These are phyloP conservation scores for Aspergillus japonicus DNA, from an alignment of 2,329 filamentous ascomycete species.

Conservation along the genomic window DNA sequence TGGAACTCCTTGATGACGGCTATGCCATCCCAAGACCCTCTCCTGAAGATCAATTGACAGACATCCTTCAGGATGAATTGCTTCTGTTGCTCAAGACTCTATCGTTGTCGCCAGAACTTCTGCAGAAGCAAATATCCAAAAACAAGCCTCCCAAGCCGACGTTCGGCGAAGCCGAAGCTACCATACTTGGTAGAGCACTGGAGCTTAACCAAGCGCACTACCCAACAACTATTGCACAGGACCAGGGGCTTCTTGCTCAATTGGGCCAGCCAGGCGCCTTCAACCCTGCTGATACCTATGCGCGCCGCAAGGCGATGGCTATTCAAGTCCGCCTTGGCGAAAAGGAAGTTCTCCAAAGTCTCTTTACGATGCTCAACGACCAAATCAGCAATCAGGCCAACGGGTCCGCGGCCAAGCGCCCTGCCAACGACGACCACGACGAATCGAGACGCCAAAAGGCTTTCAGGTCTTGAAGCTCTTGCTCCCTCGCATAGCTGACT, in stretches of 20 bases:
- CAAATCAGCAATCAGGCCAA: slow-evolving; percentile 15
- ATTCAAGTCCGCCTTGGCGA: slow-evolving; percentile 68
- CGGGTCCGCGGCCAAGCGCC: slow-evolving; percentile 31
- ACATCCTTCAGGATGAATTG: slow-evolving; percentile 41
- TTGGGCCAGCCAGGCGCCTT: slow-evolving; percentile 32
- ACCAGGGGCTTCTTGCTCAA: slow-evolving; percentile 43
- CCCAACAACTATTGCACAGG: slow-evolving; percentile 53
- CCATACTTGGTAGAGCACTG: slow-evolving; percentile 36
- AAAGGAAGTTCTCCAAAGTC: slow-evolving; percentile 63
- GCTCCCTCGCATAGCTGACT: not conserved
- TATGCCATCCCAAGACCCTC: slow-evolving; percentile 59
- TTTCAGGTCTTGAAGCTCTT: slow-evolving; percentile 21
- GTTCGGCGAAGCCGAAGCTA: slow-evolving; percentile 28
- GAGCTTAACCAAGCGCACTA: slow-evolving; percentile 49
- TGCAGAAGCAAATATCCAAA: slow-evolving; percentile 34
- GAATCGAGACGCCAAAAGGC: slow-evolving; percentile 31
- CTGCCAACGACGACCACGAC: slow-evolving; percentile 24
- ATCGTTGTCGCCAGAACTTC: slow-evolving; percentile 31
- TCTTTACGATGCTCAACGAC: slow-evolving; percentile 43
- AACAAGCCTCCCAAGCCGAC: slow-evolving; percentile 38
- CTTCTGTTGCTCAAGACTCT: slow-evolving; percentile 40
- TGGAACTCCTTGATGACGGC: slow-evolving; percentile 67
- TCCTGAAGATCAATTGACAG: slow-evolving; percentile 26
- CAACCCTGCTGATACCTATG: slow-evolving; percentile 34
- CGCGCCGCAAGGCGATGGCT: slow-evolving; percentile 56